Conservation (phyloP, 768 basidiomycete species). For the Kwoniella europaea region DNA sequence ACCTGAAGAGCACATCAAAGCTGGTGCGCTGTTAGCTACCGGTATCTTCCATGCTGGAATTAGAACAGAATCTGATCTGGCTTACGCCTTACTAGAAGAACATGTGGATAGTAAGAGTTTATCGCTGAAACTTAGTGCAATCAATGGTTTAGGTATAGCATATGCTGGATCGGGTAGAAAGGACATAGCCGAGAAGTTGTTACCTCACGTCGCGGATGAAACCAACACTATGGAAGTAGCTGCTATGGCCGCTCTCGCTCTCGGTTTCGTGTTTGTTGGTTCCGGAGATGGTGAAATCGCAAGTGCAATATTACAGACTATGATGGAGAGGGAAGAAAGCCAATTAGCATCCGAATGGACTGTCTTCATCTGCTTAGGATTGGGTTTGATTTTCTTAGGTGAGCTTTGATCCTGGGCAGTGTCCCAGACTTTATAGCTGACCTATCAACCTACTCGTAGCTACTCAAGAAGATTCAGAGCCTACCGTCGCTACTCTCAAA, state of each 20-base stretch:
- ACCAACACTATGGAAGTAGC: slow-evolving; percentile 84
- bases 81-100: slow-evolving; percentile 85
- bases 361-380: slow-evolving; percentile 82
- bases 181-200: slow-evolving; percentile 76
- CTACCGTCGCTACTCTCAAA: slow-evolving; percentile 89
- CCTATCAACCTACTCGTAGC: slow-evolving; percentile 62
- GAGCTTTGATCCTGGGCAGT: slow-evolving; percentile 41
- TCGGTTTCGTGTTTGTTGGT: slow-evolving; percentile 95
- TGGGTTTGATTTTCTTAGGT: slow-evolving; percentile 92
- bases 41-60: slow-evolving; percentile 89
- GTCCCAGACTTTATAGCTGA: not conserved
- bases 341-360: slow-evolving; percentile 92
- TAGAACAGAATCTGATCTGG: slow-evolving; percentile 89
- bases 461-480: slow-evolving; percentile 88
- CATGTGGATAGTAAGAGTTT: slow-evolving; percentile 86
- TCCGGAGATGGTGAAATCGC: slow-evolving; percentile 93
- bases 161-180: slow-evolving; percentile 92
- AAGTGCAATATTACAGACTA: slow-evolving; percentile 81
- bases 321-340: slow-evolving; percentile 69
- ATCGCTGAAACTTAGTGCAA: slow-evolving; percentile 80
- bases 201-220: slow-evolving; percentile 83
- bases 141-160: slow-evolving; percentile 88
- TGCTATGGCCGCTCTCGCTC: slow-evolving; percentile 79
- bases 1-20: slow-evolving; percentile 95
- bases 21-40: slow-evolving; percentile 91